Evolutionary conservation across 352 stramenopile species (phyloP).

Genomic region (Globisporangium emineosum): DNA sequence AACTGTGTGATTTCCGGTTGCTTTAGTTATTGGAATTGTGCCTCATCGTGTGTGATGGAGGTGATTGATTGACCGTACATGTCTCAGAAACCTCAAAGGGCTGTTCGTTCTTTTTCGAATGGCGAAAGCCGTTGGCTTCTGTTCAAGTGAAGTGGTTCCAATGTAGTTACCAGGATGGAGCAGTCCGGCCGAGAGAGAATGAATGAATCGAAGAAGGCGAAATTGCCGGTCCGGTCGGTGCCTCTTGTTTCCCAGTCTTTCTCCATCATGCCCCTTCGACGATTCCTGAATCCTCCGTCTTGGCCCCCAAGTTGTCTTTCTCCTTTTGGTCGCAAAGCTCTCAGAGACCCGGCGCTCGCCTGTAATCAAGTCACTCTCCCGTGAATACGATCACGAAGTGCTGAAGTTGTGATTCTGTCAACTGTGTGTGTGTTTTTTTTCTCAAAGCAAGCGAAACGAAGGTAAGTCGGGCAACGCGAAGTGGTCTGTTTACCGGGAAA

Average conservation of each 20-base stretch:
- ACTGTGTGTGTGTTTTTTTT: no score
- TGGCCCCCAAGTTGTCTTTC: neutral
- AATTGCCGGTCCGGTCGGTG: no score
- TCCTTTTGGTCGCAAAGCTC: neutral
- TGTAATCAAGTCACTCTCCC: conserved; percentile 2
- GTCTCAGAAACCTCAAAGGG: neutral
- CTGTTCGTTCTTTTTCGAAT: conserved; percentile 3
- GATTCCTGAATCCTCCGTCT: neutral
- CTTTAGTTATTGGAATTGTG: neutral
- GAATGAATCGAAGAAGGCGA: no score
- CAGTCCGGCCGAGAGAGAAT: no score
- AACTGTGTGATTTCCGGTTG: neutral
- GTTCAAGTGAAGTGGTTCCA: no score
- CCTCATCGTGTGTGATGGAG: neutral
- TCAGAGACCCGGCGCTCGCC: neutral
- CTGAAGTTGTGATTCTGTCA: neutral
- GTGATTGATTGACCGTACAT: neutral
- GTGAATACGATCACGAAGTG: neutral
- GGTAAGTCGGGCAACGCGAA: neutral
- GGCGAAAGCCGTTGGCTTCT: neutral
- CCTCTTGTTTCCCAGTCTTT: neutral
- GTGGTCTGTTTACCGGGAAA: no score
- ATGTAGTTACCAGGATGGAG: no score
- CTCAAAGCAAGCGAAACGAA: neutral
- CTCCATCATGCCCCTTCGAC: neutral